Conservation (phyloP, 257 asterid species). For the Apocynum venetum region DNA sequence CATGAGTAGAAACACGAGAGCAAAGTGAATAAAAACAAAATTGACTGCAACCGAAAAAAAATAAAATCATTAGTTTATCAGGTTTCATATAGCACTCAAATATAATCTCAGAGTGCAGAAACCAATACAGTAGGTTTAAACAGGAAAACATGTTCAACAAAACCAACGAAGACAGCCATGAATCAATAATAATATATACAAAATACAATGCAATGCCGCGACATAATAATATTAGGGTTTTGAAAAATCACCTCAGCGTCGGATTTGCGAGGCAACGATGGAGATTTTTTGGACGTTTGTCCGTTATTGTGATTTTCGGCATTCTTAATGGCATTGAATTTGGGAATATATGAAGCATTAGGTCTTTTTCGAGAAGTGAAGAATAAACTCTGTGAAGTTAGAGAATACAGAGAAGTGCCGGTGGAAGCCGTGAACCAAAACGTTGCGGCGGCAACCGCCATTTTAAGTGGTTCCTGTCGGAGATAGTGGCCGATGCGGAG, state of each 20-base stretch:
- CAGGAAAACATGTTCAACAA: neutral
- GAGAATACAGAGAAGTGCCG: slow-evolving; percentile 24
- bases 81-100: neutral
- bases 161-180: neutral
- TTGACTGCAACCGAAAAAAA: neutral
- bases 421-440: slow-evolving; percentile 30
- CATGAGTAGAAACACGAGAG: neutral
- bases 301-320: slow-evolving; percentile 12
- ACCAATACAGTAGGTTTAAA: neutral
- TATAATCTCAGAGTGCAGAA: neutral
- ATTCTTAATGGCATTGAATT: slow-evolving; percentile 2
- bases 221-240: slow-evolving; percentile 1
- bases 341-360: slow-evolving; percentile 17
- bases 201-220: neutral
- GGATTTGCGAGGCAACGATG: slow-evolving; percentile 13
- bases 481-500: neutral
- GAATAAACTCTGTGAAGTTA: slow-evolving; percentile 26
- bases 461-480: neutral
- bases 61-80: neutral
- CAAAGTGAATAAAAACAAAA: neutral
- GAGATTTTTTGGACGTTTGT: slow-evolving; percentile 13
- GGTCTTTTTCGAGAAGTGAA: slow-evolving; percentile 19
- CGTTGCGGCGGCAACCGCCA: slow-evolving; percentile 31
- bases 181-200: neutral
- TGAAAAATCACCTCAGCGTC: slow-evolving; percentile 15